Evolutionary conservation across 2,329 filamentous ascomycete genomes (phyloP).

Genomic region (Neofusicoccum sp.): DNA sequence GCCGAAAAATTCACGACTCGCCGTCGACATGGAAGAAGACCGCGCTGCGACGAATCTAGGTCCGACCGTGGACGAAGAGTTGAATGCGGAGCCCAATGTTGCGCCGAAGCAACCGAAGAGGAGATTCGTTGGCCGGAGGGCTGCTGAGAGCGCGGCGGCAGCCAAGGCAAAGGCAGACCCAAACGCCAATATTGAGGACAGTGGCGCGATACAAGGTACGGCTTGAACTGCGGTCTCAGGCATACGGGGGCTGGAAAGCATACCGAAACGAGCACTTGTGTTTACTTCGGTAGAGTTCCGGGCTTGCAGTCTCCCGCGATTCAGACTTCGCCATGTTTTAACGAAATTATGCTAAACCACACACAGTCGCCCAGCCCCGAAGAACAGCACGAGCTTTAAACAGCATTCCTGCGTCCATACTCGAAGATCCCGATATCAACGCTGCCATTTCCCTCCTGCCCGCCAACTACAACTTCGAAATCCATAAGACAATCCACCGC

Average conservation of each 20-base stretch:
- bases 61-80: slow-evolving; percentile 62
- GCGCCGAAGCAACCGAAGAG: slow-evolving; percentile 75
- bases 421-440: slow-evolving; percentile 81
- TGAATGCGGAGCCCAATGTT: slow-evolving; percentile 49
- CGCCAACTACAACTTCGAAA: slow-evolving; percentile 97
- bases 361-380: slow-evolving; percentile 66
- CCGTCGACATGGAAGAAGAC: slow-evolving; percentile 68
- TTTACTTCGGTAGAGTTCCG: no score
- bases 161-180: slow-evolving; percentile 30
- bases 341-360: slow-evolving; percentile 19
- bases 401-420: slow-evolving; percentile 82
- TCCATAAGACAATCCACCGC: slow-evolving; percentile 95
- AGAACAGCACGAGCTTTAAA: slow-evolving; percentile 80
- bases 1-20: slow-evolving; percentile 8
- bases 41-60: slow-evolving; percentile 68
- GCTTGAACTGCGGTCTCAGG: no score
- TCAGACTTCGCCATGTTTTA: no score
- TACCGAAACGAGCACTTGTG: no score
- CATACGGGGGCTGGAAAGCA: slow-evolving; percentile 11
- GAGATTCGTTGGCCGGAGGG: slow-evolving; percentile 83
- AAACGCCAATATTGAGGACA: slow-evolving; percentile 56
- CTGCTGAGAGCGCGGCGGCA: slow-evolving; percentile 59
- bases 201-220: slow-evolving; percentile 66
- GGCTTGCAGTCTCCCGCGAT: no score
- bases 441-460: slow-evolving; percentile 84